A percentile compares a stretch with the other conserved stretches of the same genome.
Evolutionary conservation across 495 filamentous ascomycete genomes (phyloP).

Genomic region (Letharia columbiana): DNA sequence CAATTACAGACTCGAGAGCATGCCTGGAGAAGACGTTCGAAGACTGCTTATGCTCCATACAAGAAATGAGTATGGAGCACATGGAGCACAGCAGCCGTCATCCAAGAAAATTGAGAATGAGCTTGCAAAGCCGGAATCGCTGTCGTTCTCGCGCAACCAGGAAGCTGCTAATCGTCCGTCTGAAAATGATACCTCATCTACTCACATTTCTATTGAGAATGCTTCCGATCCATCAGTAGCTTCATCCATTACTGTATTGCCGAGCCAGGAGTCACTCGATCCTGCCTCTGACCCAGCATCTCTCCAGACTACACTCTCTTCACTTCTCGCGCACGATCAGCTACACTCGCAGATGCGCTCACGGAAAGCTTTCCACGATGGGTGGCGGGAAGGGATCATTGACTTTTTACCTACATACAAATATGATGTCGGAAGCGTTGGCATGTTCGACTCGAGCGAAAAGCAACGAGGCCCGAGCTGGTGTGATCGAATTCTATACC

Average conservation of each 20-base stretch:
- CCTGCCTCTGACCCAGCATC: constrained; percentile 50
- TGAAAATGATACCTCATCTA: constrained; percentile 12
- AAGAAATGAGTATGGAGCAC: constrained; percentile 59
- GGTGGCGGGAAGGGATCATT: constrained; percentile 85
- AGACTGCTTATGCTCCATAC: constrained; percentile 76
- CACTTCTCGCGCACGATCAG: constrained; percentile 85
- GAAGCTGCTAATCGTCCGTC: constrained; percentile 16
- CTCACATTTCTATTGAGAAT: neutral
- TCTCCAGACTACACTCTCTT: constrained; percentile 76
- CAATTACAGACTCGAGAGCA: constrained; percentile 84
- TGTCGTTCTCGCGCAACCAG: constrained; percentile 9
- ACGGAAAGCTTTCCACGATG: constrained; percentile 75
- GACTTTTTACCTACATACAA: constrained; percentile 89
- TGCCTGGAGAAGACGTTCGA: constrained; percentile 85
- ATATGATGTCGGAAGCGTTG: constrained; percentile 92
- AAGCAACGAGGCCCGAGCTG: constrained; percentile 89
- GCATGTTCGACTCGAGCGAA: constrained; percentile 87
- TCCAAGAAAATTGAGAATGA: constrained; percentile 32
- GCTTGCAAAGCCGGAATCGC: constrained; percentile 17
- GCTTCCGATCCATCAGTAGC: constrained; percentile 7
- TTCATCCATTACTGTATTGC: neutral
- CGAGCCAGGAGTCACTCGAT: constrained; percentile 30
- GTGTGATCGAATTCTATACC: constrained; percentile 94
- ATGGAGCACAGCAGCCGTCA: constrained; percentile 40
- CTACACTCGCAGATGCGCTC: constrained; percentile 63